Evolutionary conservation across 192 early-diverging fungal genomes (phyloP).

Genomic region (Pecoramyces ruminantium): DNA sequence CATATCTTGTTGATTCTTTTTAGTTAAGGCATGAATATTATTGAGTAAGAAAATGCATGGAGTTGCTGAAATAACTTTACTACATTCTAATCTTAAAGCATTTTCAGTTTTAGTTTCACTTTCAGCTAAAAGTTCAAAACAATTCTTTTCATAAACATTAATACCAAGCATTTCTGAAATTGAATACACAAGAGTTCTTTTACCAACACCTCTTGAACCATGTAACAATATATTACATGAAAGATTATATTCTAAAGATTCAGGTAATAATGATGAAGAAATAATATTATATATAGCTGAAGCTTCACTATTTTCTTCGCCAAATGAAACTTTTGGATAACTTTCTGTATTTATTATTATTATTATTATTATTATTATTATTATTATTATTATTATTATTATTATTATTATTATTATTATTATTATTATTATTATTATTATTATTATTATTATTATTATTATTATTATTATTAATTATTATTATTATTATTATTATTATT

Average conservation of each 20-base stretch:
- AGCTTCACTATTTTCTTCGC: not conserved
- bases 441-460: no score
- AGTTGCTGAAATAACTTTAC: slow-evolving; percentile 53
- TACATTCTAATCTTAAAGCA: slow-evolving; percentile 51
- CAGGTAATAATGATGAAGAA: slow-evolving; percentile 54
- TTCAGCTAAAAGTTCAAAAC: slow-evolving; percentile 59
- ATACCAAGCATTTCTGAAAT: slow-evolving; percentile 57
- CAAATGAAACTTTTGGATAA: not conserved
- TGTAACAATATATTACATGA: slow-evolving; percentile 55
- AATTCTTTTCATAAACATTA: slow-evolving; percentile 60
- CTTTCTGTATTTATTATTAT: not conserved
- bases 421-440: no score
- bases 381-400: no score
- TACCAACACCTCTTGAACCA: slow-evolving; percentile 71
- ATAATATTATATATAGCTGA: slow-evolving; percentile 30
- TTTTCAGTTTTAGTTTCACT: slow-evolving; percentile 64
- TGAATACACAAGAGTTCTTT: slow-evolving; percentile 45
- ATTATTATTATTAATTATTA: no score
- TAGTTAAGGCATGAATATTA: slow-evolving; percentile 52
- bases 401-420: no score
- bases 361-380: not conserved
- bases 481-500: no score
- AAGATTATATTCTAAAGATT: slow-evolving; percentile 45
- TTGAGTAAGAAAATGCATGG: slow-evolving; percentile 75
- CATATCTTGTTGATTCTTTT: not conserved